phyloP scores from a whole-genome alignment of 2,329 filamentous ascomycete genomes.

The Sclerotinia spermophila region DNA sequence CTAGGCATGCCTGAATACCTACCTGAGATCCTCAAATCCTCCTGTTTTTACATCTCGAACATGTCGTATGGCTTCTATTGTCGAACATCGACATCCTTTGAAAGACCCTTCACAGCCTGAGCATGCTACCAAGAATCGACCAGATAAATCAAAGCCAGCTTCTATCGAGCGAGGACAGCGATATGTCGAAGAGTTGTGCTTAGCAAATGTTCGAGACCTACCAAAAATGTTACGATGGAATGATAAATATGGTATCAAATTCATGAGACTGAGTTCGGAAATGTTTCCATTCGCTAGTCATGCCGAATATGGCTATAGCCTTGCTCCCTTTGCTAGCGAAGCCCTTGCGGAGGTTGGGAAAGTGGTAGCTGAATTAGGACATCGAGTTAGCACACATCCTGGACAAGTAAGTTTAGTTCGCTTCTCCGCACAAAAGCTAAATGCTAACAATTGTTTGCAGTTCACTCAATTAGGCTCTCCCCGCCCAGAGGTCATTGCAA shows the following conservation, averaged over 20 bases:
- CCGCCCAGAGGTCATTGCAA: conserved; percentile 69
- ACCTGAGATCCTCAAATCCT: conserved; percentile 75
- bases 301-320: conserved; percentile 76
- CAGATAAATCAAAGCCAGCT: conserved; percentile 67
- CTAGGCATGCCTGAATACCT: conserved; percentile 87
- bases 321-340: conserved; percentile 78
- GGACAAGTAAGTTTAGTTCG: conserved; percentile 52
- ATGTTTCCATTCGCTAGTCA: conserved; percentile 98
- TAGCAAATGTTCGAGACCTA: conserved; percentile 81
- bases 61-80: conserved; percentile 83
- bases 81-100: conserved; percentile 83
- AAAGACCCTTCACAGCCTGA: conserved; percentile 70
- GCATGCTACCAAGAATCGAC: conserved; percentile 81
- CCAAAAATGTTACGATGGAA: conserved; percentile 89
- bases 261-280: conserved; percentile 87
- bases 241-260: conserved; percentile 84
- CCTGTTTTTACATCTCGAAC: conserved; percentile 89
- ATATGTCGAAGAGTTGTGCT: conserved; percentile 72
- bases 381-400: conserved; percentile 85
- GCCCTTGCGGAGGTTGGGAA: conserved; percentile 71
- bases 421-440: background rate
- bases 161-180: conserved; percentile 62
- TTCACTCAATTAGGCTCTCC: conserved; percentile 91
- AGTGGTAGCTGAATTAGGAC: conserved; percentile 72
- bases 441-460: conserved; percentile 22